Base-by-base conservation (phyloP, 257 asterid species). In the Thymus mandschuricus region DNA sequence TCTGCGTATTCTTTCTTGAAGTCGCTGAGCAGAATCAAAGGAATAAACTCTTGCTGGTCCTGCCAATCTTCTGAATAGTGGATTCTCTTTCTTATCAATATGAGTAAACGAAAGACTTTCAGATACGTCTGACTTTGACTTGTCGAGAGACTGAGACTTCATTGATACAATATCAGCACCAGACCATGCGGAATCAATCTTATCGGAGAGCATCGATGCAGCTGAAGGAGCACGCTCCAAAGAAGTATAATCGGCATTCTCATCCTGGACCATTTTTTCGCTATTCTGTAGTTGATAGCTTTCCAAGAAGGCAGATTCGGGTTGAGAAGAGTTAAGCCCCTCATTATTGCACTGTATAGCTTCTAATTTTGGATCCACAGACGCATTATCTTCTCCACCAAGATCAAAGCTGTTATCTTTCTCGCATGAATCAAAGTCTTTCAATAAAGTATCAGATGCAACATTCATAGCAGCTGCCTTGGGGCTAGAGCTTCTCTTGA, bases 161-260 rank as follows among this genome's bases (percentile, higher is more conserved):
- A 45, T 65, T 29, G 77, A 69, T 31, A 83, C 78, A 54, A 66
- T 82, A 68, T 88, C 90, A 44, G 91, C 84, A 73, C 99, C 99
- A 43, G 92, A 85, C 97, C 99, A 94, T 13, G 90, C 96, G 48
- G 83, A 89, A 82, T 94, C 99, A 51, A 94, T 94, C 80, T 86
- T 80, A 69, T 94, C 97, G 15, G 99, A 91, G 52, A 95, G 91
- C 66, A 81, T 81, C 1, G 96, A 82, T 44, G 80, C 98, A 65
- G 89, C 96, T 5, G 95, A 88, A 8, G 95, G 88, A 44, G 66
- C 80, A 38, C 81, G 87, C 80, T 84, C 90, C 54, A 88, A 74
- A 21, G 92, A 49, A 51, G 83, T 51, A 34, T 29, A 49, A 45
- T 59, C 75, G 70, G 48, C 51, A 55, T 67, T 79, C 48, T 76